Evolutionary conservation across 257 asterid species (phyloP).

Genomic region (Avicennia marina): DNA sequence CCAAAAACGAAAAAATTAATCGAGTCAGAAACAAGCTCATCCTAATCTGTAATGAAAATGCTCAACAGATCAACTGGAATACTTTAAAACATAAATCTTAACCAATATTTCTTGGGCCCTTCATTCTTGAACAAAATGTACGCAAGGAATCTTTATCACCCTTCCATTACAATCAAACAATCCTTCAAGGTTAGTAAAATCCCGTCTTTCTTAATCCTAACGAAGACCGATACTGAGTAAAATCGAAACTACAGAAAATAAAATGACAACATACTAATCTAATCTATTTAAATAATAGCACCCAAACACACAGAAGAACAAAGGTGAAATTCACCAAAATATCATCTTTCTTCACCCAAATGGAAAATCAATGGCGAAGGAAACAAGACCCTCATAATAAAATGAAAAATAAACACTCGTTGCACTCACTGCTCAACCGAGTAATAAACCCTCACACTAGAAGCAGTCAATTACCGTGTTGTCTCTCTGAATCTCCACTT

Average conservation of each 20-base stretch:
- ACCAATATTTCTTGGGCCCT: neutral
- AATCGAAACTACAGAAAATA: neutral
- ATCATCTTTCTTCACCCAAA: neutral
- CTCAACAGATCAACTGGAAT: neutral
- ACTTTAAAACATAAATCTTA: neutral
- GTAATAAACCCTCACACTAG: neutral
- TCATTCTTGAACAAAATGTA: neutral
- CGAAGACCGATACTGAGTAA: neutral
- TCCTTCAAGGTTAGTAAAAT: neutral
- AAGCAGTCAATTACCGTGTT: constrained; percentile 39
- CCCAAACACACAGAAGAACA: neutral
- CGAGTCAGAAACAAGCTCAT: neutral
- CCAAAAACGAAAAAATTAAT: neutral
- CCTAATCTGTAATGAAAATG: neutral
- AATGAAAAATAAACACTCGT: neutral
- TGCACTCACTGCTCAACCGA: no score
- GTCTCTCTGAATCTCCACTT: constrained; percentile 78
- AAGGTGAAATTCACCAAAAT: neutral
- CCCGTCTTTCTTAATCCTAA: neutral
- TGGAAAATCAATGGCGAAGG: neutral
- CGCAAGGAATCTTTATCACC: neutral
- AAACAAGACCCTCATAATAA: no score
- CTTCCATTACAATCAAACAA: neutral
- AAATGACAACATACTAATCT: no score
- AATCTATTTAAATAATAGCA: no score